phyloP scores from a whole-genome alignment of 768 basidiomycete species.

The Naganishia onofrii region DNA sequence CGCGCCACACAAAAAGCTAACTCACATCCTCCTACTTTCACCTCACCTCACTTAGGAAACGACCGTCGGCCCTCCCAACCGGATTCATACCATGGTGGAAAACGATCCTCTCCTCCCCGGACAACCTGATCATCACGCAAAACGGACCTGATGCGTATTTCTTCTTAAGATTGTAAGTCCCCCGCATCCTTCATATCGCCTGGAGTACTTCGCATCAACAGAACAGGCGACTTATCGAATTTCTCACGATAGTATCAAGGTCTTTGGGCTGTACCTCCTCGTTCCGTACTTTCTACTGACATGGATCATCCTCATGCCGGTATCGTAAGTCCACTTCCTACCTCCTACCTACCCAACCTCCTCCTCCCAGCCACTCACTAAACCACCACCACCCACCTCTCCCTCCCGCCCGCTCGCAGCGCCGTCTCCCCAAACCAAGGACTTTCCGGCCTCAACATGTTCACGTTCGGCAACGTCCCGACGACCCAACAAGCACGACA shows the following conservation, averaged over 20 bases:
- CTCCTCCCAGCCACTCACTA: too few species aligned
- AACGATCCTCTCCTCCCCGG: conserved; percentile 38
- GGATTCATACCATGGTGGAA: conserved; percentile 44
- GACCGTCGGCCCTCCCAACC: conserved; percentile 39
- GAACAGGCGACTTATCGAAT: neutral
- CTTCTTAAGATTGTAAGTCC: conserved; percentile 44
- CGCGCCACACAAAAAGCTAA: too few species aligned
- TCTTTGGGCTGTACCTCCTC: conserved; percentile 51
- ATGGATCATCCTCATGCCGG: conserved; percentile 47
- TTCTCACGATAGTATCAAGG: conserved; percentile 36
- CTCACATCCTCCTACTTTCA: neutral
- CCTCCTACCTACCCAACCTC: too few species aligned
- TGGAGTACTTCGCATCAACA: too few species aligned
- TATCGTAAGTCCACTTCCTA: conserved; percentile 46
- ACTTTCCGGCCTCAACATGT: conserved; percentile 43
- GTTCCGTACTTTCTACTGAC: conserved; percentile 50
- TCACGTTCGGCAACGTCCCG: conserved; percentile 52
- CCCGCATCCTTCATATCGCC: neutral
- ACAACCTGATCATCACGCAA: conserved; percentile 42
- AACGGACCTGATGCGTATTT: conserved; percentile 53
- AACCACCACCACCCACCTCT: too few species aligned
- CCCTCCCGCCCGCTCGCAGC: conserved; percentile 15
- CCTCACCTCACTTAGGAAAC: conserved; percentile 34
- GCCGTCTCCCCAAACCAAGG: conserved; percentile 43
- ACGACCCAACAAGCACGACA: conserved; percentile 39